Conservation (phyloP, 73 alveolate genomes). For the Paramecium octaurelia region DNA sequence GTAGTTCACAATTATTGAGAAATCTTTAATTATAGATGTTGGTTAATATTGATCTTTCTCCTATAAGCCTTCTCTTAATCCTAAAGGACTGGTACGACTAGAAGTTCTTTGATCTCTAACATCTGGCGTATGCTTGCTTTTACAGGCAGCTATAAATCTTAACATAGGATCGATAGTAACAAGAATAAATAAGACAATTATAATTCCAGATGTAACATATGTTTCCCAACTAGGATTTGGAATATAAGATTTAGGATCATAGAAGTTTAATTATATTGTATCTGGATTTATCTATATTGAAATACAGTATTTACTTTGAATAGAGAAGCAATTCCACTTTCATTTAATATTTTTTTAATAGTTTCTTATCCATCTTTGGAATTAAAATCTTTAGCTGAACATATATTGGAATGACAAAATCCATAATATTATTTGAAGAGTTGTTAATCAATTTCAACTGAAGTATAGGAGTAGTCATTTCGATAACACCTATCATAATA, state of each 20-base stretch:
- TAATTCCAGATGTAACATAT: not conserved
- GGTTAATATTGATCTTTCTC: not conserved
- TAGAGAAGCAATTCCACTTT: not conserved
- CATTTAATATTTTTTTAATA: not conserved
- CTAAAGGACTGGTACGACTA: not conserved
- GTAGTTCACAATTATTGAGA: not conserved
- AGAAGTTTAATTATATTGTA: not conserved
- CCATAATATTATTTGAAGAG: not conserved
- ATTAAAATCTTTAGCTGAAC: not conserved
- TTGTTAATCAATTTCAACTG: not conserved
- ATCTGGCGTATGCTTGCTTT: not conserved
- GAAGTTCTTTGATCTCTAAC: not conserved
- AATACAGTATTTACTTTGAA: not conserved
- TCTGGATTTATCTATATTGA: not conserved
- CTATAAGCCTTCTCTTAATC: not conserved
- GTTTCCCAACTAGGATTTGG: not conserved
- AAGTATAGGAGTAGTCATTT: not conserved
- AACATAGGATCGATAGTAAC: not conserved
- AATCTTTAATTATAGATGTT: not conserved
- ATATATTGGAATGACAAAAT: not conserved
- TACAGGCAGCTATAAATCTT: not conserved
- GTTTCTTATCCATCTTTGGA: not conserved
- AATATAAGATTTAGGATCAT: not conserved
- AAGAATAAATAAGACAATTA: not conserved
- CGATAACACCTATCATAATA: not conserved